Base-by-base conservation (phyloP, 768 basidiomycete genomes). In the Termitomyces bulborhizus region DNA sequence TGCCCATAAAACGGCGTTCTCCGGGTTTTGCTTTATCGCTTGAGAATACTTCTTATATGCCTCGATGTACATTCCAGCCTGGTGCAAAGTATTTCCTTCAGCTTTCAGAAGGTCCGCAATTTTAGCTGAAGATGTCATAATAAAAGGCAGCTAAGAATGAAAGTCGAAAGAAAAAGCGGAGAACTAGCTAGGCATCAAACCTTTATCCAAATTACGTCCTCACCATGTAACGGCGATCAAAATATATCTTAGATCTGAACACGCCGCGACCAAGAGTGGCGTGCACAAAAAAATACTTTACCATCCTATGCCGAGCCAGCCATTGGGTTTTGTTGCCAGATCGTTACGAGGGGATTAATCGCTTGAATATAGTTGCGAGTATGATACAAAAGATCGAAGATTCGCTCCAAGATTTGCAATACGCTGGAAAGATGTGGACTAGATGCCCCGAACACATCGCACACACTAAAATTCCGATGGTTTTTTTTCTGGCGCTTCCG, bases 41-140 rank as follows among this genome's bases (percentile, higher is more conserved):
- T 72, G 67, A 1, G 72, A 66, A 57, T 76, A 79, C 53, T 75
- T 76, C 6, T 63, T 49, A 53, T 70, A 68, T 6, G 75, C 76
- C 5, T 60, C 67, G 16, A 55, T 48, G 55, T 69, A 75, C 27
- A 73, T 58, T 34, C 70, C 64, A 52, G 68, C 63, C 11, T 61
- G 57, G 56, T 71, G 71, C 13, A 73, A 60, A 8, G 65, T 67
- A 58, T 81, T 80, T 11, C 74, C 78, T 55, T 75, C 63, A 1
- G 62, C 64, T 58, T 81, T 79, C 51, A 79, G 60, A 1, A 59
- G 58, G 36, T 68, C 68, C 0, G 63, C 60, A 16, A 44, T 56
- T 41, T 37, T 61, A 18, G 59, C 51, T 15, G 47, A 37, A 29
- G 51, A 46, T n/a, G 48, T 6, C 51, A 41, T 53, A 31, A 39